A percentile compares a stretch with the other conserved stretches of the same genome.
These are phyloP conservation scores for Phytopythium boreale DNA, from an alignment of 352 stramenopile species.

Conservation along the genomic window DNA sequence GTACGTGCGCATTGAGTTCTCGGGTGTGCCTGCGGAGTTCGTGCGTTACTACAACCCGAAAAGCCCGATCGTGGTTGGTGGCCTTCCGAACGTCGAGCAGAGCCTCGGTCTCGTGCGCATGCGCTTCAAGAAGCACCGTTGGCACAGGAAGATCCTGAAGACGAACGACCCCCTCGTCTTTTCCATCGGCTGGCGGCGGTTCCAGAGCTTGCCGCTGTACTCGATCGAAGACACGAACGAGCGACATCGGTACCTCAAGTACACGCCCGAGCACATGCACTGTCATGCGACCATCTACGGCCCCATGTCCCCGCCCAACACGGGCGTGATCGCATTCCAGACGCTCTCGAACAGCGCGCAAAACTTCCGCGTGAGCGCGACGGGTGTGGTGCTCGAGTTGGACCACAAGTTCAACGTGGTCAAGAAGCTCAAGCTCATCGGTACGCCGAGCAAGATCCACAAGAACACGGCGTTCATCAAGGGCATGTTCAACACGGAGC, in stretches of 20 bases:
- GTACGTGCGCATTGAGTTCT: constrained; percentile 97
- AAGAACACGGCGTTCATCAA: constrained; percentile 99
- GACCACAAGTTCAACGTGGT: constrained; percentile 97
- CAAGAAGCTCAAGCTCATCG: constrained; percentile 99
- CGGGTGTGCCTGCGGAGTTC: constrained; percentile 93
- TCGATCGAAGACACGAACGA: constrained; percentile 98
- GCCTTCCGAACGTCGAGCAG: constrained; percentile 95
- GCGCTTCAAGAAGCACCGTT: constrained; percentile 99
- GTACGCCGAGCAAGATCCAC: constrained; percentile 97
- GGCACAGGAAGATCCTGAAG: constrained; percentile 98
- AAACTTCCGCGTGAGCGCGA: constrained; percentile 97
- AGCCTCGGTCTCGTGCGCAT: constrained; percentile 94
- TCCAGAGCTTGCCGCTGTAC: constrained; percentile 98
- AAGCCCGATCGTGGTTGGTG: constrained; percentile 90
- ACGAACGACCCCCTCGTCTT: constrained; percentile 98
- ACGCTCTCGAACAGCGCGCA: constrained; percentile 89
- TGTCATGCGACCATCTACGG: constrained; percentile 98
- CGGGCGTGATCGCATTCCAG: constrained; percentile 97
- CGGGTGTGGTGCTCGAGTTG: constrained; percentile 96
- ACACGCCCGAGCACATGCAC: constrained; percentile 99
- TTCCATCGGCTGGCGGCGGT: constrained; percentile 98
- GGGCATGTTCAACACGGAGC: constrained; percentile 95
- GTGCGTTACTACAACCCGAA: constrained; percentile 92
- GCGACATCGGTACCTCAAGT: constrained; percentile 97
- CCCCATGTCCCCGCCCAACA: constrained; percentile 95